A percentile compares a stretch with the other conserved stretches of the same genome.
Evolutionary conservation across 495 filamentous ascomycete species (phyloP).

Genomic region (Neurospora terricola): DNA sequence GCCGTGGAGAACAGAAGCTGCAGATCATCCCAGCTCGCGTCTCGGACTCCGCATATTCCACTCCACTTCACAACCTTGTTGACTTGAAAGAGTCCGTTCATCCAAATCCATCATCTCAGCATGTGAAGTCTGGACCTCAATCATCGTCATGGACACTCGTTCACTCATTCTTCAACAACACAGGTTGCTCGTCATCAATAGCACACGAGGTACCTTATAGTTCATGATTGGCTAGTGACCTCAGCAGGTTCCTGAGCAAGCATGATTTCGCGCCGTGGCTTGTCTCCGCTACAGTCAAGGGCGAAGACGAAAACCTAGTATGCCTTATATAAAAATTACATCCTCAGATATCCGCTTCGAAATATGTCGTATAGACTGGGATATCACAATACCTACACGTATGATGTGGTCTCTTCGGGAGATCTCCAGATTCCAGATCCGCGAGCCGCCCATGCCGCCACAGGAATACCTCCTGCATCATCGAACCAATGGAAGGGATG

Average conservation of each 20-base stretch:
- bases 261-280: not conserved
- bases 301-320: not conserved
- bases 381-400: not conserved
- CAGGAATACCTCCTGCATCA: not conserved
- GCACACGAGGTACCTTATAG: not conserved
- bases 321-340: not conserved
- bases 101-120: not conserved
- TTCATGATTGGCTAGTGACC: not conserved
- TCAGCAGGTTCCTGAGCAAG: not conserved
- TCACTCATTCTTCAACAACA: not conserved
- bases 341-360: not conserved
- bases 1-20: not conserved
- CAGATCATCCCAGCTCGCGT: not conserved
- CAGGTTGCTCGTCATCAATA: not conserved
- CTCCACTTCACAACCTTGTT: not conserved
- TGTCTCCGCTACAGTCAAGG: not conserved
- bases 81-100: not conserved
- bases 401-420: not conserved
- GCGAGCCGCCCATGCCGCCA: not conserved
- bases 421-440: not conserved
- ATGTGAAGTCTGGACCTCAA: not conserved
- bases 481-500: not conserved
- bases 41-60: not conserved
- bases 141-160: not conserved
- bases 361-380: not conserved